Evolutionary conservation across 352 stramenopile genomes (phyloP).

Genomic region (Plasmopara halstedii): DNA sequence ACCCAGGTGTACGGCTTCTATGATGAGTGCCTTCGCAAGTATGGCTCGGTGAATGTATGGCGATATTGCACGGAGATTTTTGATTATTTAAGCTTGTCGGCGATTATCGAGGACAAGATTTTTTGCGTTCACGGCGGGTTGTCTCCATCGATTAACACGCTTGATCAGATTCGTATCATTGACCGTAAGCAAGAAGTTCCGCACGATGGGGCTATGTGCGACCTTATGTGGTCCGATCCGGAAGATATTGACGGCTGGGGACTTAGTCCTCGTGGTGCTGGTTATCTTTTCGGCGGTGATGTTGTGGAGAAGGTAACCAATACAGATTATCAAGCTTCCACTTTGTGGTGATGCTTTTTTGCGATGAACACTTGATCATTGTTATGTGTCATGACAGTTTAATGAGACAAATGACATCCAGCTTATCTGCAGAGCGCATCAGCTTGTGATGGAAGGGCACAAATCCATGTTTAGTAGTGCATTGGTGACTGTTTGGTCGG

Average conservation of each 20-base stretch:
- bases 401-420: constrained; percentile 97
- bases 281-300: constrained; percentile 98
- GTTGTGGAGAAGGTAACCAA: constrained; percentile 89
- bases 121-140: constrained; percentile 99
- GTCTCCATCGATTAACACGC: constrained; percentile 87
- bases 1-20: constrained; percentile 99
- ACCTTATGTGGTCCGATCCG: constrained; percentile 94
- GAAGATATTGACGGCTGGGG: constrained; percentile 98
- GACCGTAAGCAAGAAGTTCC: constrained; percentile 99
- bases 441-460: constrained; percentile 91
- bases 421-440: constrained; percentile 97
- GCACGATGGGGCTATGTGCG: constrained; percentile 98
- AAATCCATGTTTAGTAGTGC: constrained; percentile 96
- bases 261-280: constrained; percentile 93
- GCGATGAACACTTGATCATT: not conserved
- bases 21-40: constrained; percentile 97
- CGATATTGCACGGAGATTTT: constrained; percentile 99
- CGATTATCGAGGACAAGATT: constrained; percentile 99
- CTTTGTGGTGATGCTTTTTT: not conserved
- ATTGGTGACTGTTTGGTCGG: constrained; percentile 98
- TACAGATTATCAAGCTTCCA: not conserved
- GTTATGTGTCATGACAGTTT: constrained; percentile 61
- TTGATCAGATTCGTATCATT: constrained; percentile 88
- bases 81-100: constrained; percentile 97
- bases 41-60: constrained; percentile 98